Evolutionary conservation across 2,329 filamentous ascomycete species (phyloP), one percentile per base, ranked within the genome.

Genomic region (Scedosporium apiospermum): DNA sequence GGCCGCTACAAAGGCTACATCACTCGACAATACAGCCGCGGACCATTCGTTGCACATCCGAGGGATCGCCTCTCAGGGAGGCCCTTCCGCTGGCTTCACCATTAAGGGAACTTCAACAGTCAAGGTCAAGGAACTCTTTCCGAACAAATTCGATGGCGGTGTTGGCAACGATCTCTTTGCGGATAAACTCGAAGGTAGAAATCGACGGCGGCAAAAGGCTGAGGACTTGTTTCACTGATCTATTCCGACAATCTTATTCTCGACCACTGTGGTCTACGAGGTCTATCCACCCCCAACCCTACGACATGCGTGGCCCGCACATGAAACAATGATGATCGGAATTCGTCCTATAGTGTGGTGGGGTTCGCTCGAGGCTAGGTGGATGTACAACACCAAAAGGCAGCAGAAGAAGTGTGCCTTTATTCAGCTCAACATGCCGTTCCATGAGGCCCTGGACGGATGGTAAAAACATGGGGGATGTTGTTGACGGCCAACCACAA

Each of bases 161-260:
- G 74, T 81, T 2, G 85, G 84, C 59, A 91, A 89, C 73, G 89
- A 92, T 70, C 73, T 91, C 16, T 89, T 91, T 68, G 80, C 81
- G 1, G 82, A 85, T 64, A 85, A 77, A 65, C 69, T 85, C 27
- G 81, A 84, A 61, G 83, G 82, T 2, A 78, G 85, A 65, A 79
- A 82, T 14, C 78, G 80, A 64, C 80, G 78, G 65, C 82, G 89
- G 66, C 84, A 88, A 68, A 86, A 79, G 69, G 89, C 89, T 0
- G 87, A 90, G 68, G 89, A 93, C 74, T 77, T 89, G 66, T 93
- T 91, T 71, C 79, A 81, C 65, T 91, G 73, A 62, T 51, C 16
- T 57, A 34, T 18, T 34, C 14, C 55, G 23, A 7, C 46, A 18
- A 3, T 9, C 21, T 51, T 51, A 3, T 51, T 12, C 46, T 51